Base-by-base conservation (phyloP, 306 rosid genomes). In the Cucurbita argyrosperma region DNA sequence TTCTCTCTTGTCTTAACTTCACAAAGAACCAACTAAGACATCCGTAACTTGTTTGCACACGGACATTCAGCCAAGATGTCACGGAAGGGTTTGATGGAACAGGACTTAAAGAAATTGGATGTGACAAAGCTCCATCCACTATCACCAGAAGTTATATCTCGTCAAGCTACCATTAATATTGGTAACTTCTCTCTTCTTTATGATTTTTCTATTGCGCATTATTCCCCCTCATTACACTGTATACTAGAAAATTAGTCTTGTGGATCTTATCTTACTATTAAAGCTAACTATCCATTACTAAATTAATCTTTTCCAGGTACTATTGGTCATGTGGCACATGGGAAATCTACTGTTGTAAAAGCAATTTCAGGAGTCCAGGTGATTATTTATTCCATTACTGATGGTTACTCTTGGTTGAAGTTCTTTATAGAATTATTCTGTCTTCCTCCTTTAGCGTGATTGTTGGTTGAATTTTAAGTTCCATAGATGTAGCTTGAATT, bases 291-390 rank as follows among this genome's bases (percentile, higher is more conserved):
- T 39, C 62, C 53, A 45, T 45, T 46, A 21, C 12, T 12, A 2
- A 46, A 23, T 46, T 46, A 7, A 67, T 67, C 35, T 23, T 63
- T 86, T 45, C 59, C 87, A 93, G 98, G 97, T 19, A 93, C 98
- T 62, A 93, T 93, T 0, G 98, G 98, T 68, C 98, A 93, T 56
- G 98, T 93, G 92, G 98, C 98, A 6, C 98, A 93, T 80, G 98
- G 98, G 13, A 93, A 93, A 82, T 93, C 98, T 1, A 93, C 98
- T 0, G 96, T 93, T 21, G 98, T 93, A 57, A 90, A 93, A 80
- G 98, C 98, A 69, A 90, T 93, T 80, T 93, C 98, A 21, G 98
- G 98, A 71, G 97, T 93, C 79, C 97, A 93, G 98, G 97, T 83
- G 65, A 58, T 62, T 64, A 71, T 6, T 49, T 38, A n/a, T 51